Conservation (phyloP, 2,329 filamentous ascomycete species). For the Fusarium burgessii region DNA sequence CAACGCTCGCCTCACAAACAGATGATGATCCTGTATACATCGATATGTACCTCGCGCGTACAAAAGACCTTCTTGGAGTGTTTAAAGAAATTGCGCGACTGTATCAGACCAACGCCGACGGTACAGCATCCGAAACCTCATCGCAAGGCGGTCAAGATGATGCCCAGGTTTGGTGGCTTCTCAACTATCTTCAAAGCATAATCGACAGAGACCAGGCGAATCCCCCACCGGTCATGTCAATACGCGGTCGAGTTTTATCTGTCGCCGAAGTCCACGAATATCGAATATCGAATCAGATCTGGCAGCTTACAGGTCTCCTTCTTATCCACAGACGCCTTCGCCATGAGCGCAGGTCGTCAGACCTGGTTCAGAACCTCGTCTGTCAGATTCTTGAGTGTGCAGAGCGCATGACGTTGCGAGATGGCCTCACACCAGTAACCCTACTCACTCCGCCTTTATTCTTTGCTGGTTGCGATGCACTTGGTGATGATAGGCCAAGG, state of each 20-base stretch:
- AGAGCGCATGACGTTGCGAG: slow-evolving; percentile 28
- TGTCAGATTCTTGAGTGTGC: slow-evolving; percentile 7
- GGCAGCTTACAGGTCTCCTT: slow-evolving; percentile 31
- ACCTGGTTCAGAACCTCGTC: slow-evolving; percentile 19
- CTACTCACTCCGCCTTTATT: slow-evolving; percentile 30
- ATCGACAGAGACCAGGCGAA: slow-evolving; percentile 21
- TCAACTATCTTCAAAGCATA: slow-evolving; percentile 24
- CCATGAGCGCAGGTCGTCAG: slow-evolving; percentile 17
- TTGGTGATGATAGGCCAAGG: slow-evolving; percentile 18
- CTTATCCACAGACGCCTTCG: slow-evolving; percentile 32
- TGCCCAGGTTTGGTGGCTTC: slow-evolving; percentile 21
- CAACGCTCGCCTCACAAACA: slow-evolving; percentile 14
- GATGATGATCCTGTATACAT: slow-evolving; percentile 29
- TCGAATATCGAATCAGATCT: slow-evolving; percentile 33
- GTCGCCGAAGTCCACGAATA: slow-evolving; percentile 30
- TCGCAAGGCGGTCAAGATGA: background rate
- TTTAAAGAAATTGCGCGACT: slow-evolving; percentile 36
- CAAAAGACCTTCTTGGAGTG: slow-evolving; percentile 22
- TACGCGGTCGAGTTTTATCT: slow-evolving; percentile 11
- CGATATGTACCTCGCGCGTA: slow-evolving; percentile 36
- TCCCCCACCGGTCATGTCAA: slow-evolving; percentile 30
- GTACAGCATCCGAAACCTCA: background rate
- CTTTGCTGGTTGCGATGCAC: slow-evolving; percentile 31
- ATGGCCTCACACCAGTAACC: slow-evolving; percentile 31
- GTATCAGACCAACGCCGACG: background rate